A percentile compares a stretch with the other conserved stretches of the same genome.
phyloP scores from a whole-genome alignment of 495 filamentous ascomycete genomes.

The Xylaria castorea region DNA sequence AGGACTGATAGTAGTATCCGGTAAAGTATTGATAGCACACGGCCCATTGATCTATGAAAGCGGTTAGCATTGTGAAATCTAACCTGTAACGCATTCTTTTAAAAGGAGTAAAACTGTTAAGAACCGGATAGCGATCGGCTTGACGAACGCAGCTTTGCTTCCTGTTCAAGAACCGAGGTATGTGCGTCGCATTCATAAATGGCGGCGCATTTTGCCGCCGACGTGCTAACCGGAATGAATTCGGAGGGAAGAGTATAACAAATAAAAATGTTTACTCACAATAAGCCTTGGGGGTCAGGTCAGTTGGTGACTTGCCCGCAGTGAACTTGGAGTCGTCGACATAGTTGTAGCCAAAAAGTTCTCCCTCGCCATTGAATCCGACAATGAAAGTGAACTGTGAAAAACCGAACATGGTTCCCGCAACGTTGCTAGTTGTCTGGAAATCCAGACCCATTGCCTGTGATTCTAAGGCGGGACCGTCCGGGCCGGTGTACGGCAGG shows the following conservation, averaged over 20 bases:
- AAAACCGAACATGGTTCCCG: conserved; percentile 51
- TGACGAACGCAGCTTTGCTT: background rate
- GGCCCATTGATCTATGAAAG: conserved; percentile 53
- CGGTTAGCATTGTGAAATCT: conserved; percentile 15
- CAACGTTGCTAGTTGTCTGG: conserved; percentile 59
- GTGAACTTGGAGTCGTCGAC: conserved; percentile 50
- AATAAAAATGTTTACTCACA: conserved; percentile 24
- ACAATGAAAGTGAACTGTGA: conserved; percentile 31
- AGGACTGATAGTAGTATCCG: conserved; percentile 58
- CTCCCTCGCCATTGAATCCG: conserved; percentile 52
- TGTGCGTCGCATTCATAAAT: background rate
- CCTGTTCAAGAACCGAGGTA: background rate
- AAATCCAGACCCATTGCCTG: conserved; percentile 49
- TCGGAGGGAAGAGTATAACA: background rate
- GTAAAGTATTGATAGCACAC: conserved; percentile 57
- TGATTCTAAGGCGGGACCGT: conserved; percentile 43
- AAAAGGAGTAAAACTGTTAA: background rate
- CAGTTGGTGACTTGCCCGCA: conserved; percentile 29
- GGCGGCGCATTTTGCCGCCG: background rate
- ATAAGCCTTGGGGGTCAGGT: conserved; percentile 23
- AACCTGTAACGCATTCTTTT: background rate
- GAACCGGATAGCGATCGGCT: background rate
- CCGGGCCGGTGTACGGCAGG: conserved; percentile 37
- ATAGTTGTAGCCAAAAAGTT: conserved; percentile 53
- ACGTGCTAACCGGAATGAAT: background rate